Conservation (phyloP, 2,329 filamentous ascomycete genomes). For the Zymoseptoria brevis region DNA sequence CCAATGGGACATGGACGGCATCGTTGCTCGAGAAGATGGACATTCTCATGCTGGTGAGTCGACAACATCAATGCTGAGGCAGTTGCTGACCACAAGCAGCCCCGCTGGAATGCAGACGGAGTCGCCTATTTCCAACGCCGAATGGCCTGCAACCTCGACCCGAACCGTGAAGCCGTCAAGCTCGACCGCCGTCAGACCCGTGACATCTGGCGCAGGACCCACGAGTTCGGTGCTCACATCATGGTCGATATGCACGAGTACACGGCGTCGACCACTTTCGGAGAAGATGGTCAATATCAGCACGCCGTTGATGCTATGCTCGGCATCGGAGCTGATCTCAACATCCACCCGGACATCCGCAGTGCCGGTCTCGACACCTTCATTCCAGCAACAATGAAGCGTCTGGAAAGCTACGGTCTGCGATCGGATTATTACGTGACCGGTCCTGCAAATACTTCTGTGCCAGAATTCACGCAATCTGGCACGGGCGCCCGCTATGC, state of each 20-base stretch:
- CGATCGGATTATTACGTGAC: constrained; percentile 31
- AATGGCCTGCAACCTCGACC: constrained; percentile 18
- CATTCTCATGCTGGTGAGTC: constrained; percentile 23
- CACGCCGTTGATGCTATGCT: constrained; percentile 26
- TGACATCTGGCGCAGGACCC: constrained; percentile 26
- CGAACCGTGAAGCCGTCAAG: constrained; percentile 22
- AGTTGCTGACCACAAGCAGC: constrained; percentile 4
- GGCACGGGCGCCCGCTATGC: constrained; percentile 11
- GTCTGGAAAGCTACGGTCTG: constrained; percentile 23
- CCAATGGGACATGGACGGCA: constrained; percentile 27
- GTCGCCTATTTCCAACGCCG: constrained; percentile 19
- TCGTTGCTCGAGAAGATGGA: constrained; percentile 29
- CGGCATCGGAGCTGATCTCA: constrained; percentile 19
- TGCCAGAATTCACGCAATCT: constrained; percentile 13
- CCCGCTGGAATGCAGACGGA: constrained; percentile 15
- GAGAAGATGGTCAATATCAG: constrained; percentile 22
- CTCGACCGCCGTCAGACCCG: constrained; percentile 26
- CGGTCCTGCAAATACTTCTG: constrained; percentile 10
- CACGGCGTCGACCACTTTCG: constrained; percentile 21
- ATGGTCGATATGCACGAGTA: constrained; percentile 31
- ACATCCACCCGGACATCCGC: constrained; percentile 25
- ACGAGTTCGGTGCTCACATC: constrained; percentile 27
- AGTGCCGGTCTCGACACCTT: constrained; percentile 25
- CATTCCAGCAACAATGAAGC: constrained; percentile 21
- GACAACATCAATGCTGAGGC: neutral